Conservation (phyloP, 1,284 basidiomycete genomes). For the Calocybe gambosa region DNA sequence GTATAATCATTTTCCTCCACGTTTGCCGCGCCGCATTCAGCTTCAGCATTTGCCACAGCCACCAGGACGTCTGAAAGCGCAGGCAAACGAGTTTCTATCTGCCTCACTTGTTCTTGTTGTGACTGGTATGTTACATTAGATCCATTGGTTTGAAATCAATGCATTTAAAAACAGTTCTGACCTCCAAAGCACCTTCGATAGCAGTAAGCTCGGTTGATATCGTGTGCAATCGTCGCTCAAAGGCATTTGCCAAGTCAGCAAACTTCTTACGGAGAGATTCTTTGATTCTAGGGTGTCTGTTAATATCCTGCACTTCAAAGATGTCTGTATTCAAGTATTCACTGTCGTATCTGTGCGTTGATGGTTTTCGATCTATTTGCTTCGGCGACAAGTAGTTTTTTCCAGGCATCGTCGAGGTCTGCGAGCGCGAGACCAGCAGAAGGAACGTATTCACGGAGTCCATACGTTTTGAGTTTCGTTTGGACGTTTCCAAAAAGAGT, state of each 20-base stretch:
- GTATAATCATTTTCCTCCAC: conserved; percentile 98
- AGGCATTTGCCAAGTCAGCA: conserved; percentile 80
- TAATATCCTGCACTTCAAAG: neutral
- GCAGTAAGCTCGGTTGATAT: conserved; percentile 74
- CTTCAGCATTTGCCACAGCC: conserved; percentile 58
- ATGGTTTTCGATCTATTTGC: conserved; percentile 77
- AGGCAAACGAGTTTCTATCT: conserved; percentile 62
- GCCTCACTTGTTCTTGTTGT: conserved; percentile 32
- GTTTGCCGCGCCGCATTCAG: conserved; percentile 82
- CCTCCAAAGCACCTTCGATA: conserved; percentile 78
- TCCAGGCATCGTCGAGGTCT: conserved; percentile 82
- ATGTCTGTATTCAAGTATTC: conserved; percentile 26
- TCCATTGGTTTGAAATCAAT: neutral
- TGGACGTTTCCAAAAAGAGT: conserved; percentile 92
- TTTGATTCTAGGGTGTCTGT: conserved; percentile 64
- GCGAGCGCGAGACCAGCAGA: conserved; percentile 60
- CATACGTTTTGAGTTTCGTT: conserved; percentile 91
- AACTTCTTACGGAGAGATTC: conserved; percentile 81
- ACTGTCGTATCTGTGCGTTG: conserved; percentile 90
- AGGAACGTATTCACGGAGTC: conserved; percentile 80
- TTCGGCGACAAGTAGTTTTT: conserved; percentile 66
- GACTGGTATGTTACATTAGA: conserved; percentile 17
- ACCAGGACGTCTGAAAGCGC: conserved; percentile 51
- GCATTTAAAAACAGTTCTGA: conserved; percentile 21
- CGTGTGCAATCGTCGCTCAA: conserved; percentile 66